A percentile compares a stretch with the other conserved stretches of the same genome.
Evolutionary conservation across 73 alveolate species (phyloP).

Genomic region (Paramecium bursaria): DNA sequence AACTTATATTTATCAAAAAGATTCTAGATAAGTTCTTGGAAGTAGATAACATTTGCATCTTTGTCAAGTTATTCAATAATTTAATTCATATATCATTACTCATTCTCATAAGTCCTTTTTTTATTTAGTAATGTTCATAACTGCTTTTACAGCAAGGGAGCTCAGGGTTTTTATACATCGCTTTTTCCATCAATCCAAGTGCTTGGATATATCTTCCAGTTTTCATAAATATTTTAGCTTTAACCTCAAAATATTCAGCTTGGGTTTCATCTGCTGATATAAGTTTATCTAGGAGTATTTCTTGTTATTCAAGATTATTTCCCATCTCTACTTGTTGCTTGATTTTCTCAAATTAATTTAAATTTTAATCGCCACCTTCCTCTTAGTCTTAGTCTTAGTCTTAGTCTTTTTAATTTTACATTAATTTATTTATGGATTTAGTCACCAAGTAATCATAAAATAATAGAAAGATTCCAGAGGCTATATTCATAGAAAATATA

Average conservation of each 20-base stretch:
- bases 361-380: no score
- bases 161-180: slow-evolving; percentile 9
- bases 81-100: slow-evolving; percentile 58
- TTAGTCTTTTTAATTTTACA: no score
- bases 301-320: no score
- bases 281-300: no score
- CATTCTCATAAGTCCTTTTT: slow-evolving; percentile 58
- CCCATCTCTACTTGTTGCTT: no score
- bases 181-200: slow-evolving; percentile 21
- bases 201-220: slow-evolving; percentile 51
- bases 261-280: slow-evolving; percentile 7
- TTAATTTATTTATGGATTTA: slow-evolving; percentile 55
- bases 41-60: no score
- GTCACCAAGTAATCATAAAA: slow-evolving; percentile 83
- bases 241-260: neutral
- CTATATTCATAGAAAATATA: slow-evolving; percentile 88
- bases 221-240: slow-evolving; percentile 3
- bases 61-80: no score
- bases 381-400: no score
- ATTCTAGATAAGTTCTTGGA: no score
- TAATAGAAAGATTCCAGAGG: slow-evolving; percentile 87
- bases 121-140: slow-evolving; percentile 49
- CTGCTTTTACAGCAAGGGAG: slow-evolving; percentile 41
- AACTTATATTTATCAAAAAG: no score
- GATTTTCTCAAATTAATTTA: no score